Base-by-base conservation (phyloP, 495 filamentous ascomycete genomes). In the Sabuloglossum arenarium region DNA sequence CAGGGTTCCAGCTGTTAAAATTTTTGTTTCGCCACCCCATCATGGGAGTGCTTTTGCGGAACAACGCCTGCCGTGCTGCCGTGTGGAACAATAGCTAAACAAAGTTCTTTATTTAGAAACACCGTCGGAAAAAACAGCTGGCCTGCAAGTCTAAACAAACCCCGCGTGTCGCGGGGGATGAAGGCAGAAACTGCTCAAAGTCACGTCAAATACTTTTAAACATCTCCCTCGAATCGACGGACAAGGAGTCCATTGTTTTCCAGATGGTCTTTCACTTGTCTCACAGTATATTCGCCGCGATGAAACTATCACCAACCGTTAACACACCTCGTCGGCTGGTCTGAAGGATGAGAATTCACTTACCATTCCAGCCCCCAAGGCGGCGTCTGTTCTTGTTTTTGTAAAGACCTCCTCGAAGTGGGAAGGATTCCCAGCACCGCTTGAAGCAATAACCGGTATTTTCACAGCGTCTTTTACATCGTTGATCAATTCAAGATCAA, bases 371-470 rank as follows among this genome's bases (percentile, higher is more conserved):
- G 91, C 91, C 16, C 91, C 91, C 31, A 98, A 66, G 28, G 91
- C 91, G 31, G 91, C 91, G 73, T 98, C 91, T 14, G 89, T 88
- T 14, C 73, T 74, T 25, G 91, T 97, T 65, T 81, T 71, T 58
- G 73, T 70, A 69, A 97, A 97, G 19, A 96, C 91, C 64, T 98
- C 87, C 42, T 77, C 74, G 67, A 98, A 98, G 67, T 98, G 91
- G 0, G 68, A 76, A 16, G 91, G 93, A 62, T 84, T 82, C 6
- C 91, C 91, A 11, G 91, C 91, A 19, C 91, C 91, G 65, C 87
- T 94, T 49, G 86, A 93, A 53, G 91, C 88, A 69, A 98, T 93
- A 46, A 98, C 89, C 0, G 91, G 91, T 61, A 98, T 97, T 63
- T 75, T 84, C 59, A 93, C 73, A 6, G 84, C 77, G 30, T 65